Evolutionary conservation across 2,329 filamentous ascomycete genomes (phyloP), one percentile per base, ranked within the genome.

Genomic region (Endothia cerciana): DNA sequence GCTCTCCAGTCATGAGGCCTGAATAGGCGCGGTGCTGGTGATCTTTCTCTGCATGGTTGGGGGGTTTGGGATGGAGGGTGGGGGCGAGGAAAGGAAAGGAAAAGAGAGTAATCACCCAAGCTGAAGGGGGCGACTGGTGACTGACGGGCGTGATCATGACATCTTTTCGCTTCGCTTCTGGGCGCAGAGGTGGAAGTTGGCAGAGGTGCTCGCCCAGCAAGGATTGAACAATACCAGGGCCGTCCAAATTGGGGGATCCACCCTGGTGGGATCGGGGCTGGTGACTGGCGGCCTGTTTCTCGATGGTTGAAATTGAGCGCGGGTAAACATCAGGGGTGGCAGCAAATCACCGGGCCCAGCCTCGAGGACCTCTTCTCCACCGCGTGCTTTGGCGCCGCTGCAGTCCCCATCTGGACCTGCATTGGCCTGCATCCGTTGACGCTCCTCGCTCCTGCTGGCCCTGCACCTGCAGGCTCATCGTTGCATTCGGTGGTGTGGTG

Each of bases 271-370:
- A 61, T 17, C 17, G 49, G n/a, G 38, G 33, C 57, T 33, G 22
- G 22, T 68, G 64, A 68, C 66, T 68, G 66, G 66, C 49, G 41
- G 56, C 38, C 33, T 33, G 47, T 51, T 72, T 69, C 67, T 67
- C 59, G 72, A 72, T 53, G 49, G 40, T 57, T 61, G 66, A 68
- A 68, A 68, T 68, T 66, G 61, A 62, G 66, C 66, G 60, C 64
- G 60, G 64, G 66, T 40, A 57, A 61, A 47, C 47, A 57, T 65
- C 67, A 67, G 67, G 67, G 65, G 67, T 64, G 15, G 25, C 56
- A 62, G 56, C 67, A 49, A 69, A 67, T 67, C 56, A 65, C 30
- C 11, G 30, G 6, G 47, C 60, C n/a, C 25, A 33, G 63, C 65
- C 41, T 61, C 60, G 61, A 53, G 60, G 49, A 17, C 36, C 8